These are phyloP conservation scores for Ceratocystis harringtonii DNA, from an alignment of 2,329 filamentous ascomycete species.

Conservation along the genomic window DNA sequence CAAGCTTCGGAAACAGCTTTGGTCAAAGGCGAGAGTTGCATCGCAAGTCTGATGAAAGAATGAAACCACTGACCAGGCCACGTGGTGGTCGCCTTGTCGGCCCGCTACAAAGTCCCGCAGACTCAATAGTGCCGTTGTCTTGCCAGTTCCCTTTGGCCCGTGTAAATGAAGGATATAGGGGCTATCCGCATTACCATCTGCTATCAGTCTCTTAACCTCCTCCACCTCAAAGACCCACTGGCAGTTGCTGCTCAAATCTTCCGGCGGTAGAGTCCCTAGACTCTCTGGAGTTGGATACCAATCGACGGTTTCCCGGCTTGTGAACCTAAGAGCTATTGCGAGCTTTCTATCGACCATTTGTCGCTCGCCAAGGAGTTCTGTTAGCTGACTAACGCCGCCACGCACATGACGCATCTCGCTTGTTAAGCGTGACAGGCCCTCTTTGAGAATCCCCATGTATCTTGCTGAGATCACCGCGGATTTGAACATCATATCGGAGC, in stretches of 20 bases:
- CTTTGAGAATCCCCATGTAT: constrained; percentile 4
- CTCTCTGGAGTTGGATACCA: neutral
- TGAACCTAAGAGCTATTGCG: neutral
- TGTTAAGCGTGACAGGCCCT: neutral
- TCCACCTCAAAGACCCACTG: neutral
- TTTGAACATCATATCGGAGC: constrained; percentile 6
- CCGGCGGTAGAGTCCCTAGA: neutral
- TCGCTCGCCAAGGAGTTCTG: neutral
- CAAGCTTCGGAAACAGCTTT: neutral
- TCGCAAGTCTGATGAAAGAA: neutral
- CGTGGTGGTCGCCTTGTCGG: neutral
- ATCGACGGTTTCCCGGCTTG: neutral
- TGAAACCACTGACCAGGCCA: neutral
- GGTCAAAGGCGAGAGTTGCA: neutral
- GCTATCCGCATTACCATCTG: neutral
- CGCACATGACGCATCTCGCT: neutral
- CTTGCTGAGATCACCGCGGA: constrained; percentile 2
- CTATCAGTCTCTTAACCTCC: neutral
- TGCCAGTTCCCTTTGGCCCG: neutral
- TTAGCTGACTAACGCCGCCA: neutral
- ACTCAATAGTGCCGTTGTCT: neutral
- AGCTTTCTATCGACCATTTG: neutral
- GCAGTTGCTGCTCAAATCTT: neutral
- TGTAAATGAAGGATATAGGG: neutral
- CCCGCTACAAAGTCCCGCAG: neutral